Evolutionary conservation across 2,329 filamentous ascomycete genomes (phyloP), one percentile per base, ranked within the genome.

Genomic region (Trichophyton verrucosum): DNA sequence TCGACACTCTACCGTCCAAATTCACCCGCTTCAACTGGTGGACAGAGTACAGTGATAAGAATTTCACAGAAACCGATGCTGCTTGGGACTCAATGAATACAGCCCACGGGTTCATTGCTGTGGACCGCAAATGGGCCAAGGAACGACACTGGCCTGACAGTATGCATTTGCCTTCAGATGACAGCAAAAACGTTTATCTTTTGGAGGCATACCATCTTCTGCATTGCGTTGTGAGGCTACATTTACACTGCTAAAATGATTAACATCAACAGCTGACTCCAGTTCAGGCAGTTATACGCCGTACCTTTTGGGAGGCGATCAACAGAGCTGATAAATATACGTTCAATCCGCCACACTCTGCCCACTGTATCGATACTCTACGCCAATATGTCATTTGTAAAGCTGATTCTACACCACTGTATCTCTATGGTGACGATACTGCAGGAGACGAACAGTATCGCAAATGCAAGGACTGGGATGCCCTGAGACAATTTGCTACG

Each of bases 71-170:
- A 15, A 46, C n/a, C 42, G 15, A 59, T 30, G 57, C 57, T 11
- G 61, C 68, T 4, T 70, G 68, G 68, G 63, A 68, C 8, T 60
- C 55, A 2, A 68, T 70, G 51, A 61, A 63, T 20, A 65, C 66
- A 11, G 61, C 66, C 7, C 68, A 70, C 60, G 67, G 68, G 24
- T 65, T 69, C 38, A 64, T 70, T 27, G 66, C 68, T 9, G 61
- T 70, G 24, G 68, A 70, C 57, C 64, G 61, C 9, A 20, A 65
- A 36, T 67, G 64, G 63, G 67, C 68, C 3, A 61, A 53, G 17
- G 20, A 60, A 8, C 61, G 59, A 20, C 40, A 67, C 51, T 66
- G 63, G 65, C 67, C 65, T 17, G 61, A 61, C 8, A 60, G 57
- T 9, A 66, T 68, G 65, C 57, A 59, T 30, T 61, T 62, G 5